A percentile compares a stretch with the other conserved stretches of the same genome.
Evolutionary conservation across 805 yeast genomes (phyloP).

Genomic region (Nakazawaea laoshanensis): DNA sequence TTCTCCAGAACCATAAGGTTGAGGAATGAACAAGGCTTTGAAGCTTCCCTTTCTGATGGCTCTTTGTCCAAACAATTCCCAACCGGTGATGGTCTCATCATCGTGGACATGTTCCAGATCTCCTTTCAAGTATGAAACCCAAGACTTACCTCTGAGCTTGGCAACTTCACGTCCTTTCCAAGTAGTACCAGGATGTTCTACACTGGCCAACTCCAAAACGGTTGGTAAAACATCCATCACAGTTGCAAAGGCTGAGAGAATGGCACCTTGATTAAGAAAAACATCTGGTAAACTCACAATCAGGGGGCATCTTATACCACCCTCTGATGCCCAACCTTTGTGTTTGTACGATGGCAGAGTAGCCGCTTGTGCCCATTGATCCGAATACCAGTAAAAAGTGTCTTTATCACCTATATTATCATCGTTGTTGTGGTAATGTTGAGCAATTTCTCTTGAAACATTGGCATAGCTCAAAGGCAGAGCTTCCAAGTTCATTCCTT

Average conservation of each 20-base stretch:
- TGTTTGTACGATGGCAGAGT: conserved; percentile 48
- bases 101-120: conserved; percentile 24
- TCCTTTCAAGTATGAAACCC: conserved; percentile 29
- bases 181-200: conserved; percentile 30
- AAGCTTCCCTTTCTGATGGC: conserved; percentile 43
- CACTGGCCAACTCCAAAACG: conserved; percentile 38
- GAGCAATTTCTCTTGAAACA: conserved; percentile 18
- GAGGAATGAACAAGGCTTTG: conserved; percentile 40
- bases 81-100: conserved; percentile 38
- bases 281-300: conserved; percentile 34
- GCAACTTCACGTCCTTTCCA: conserved; percentile 36
- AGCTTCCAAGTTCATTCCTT: conserved; percentile 51
- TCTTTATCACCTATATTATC: conserved; percentile 40
- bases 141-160: conserved; percentile 36
- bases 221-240: conserved; percentile 59
- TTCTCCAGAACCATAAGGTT: conserved; percentile 37
- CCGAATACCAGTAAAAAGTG: conserved; percentile 44
- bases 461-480: conserved; percentile 31
- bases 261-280: conserved; percentile 19
- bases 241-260: conserved; percentile 33
- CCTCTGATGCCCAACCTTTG: conserved; percentile 52
- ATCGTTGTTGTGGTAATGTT: conserved; percentile 30
- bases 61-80: conserved; percentile 52
- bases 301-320: conserved; percentile 51
- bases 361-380: conserved; percentile 57